Evolutionary conservation across 1,139 yeast genomes (phyloP).

Genomic region (Hemisphaericaspora lyxosophila): DNA sequence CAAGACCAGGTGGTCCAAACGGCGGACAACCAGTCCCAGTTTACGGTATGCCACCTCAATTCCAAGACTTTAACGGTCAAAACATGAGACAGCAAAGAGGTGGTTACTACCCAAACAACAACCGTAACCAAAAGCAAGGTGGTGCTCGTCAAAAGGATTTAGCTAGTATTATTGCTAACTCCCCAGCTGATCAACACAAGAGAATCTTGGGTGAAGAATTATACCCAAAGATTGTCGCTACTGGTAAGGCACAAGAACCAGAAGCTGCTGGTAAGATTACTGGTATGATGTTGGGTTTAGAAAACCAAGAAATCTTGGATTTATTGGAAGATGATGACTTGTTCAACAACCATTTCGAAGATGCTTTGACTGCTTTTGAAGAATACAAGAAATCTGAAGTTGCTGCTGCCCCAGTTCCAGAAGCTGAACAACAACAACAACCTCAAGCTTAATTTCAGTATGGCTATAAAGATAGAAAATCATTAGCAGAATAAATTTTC

Average conservation of each 20-base stretch:
- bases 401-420: conserved; percentile 26
- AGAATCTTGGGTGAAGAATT: conserved; percentile 97
- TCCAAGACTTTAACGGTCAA: conserved; percentile 43
- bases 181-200: conserved; percentile 88
- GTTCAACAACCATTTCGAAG: conserved; percentile 89
- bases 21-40: conserved; percentile 82
- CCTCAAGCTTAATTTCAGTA: conserved; percentile 15
- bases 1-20: conserved; percentile 72
- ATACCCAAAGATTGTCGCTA: conserved; percentile 89
- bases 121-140: conserved; percentile 33
- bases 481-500: not conserved
- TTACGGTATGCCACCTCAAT: conserved; percentile 76
- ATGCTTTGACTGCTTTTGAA: conserved; percentile 91
- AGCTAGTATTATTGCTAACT: conserved; percentile 60
- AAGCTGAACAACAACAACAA: conserved; percentile 21
- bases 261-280: conserved; percentile 99
- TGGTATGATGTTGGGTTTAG: conserved; percentile 98
- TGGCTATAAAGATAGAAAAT: conserved; percentile 4
- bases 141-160: conserved; percentile 47
- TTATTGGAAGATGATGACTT: conserved; percentile 87
- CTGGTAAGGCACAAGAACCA: conserved; percentile 82
- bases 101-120: conserved; percentile 47
- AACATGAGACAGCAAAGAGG: conserved; percentile 28
- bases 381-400: conserved; percentile 61
- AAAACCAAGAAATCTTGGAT: conserved; percentile 85